Percentiles rank a stretch among this genome's conserved stretches.
Evolutionary conservation across 345 rosid species (phyloP).

Genomic region (Turritis glabra): DNA sequence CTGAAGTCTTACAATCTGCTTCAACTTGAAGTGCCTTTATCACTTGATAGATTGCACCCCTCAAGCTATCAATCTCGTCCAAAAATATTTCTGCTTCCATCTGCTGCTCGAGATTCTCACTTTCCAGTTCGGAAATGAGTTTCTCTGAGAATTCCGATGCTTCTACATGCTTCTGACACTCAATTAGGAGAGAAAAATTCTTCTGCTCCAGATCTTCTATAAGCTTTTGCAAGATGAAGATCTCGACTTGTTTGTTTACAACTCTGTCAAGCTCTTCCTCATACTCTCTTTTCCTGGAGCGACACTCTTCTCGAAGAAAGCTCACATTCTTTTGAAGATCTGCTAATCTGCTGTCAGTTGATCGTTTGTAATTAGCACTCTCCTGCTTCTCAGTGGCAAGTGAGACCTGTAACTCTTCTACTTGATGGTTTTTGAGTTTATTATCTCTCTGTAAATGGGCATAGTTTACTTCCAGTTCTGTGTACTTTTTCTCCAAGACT

Average conservation of each 20-base stretch:
- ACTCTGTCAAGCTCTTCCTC: constrained; percentile 92
- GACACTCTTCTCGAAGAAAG: constrained; percentile 69
- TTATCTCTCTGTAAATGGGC: constrained; percentile 62
- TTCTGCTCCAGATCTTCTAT: constrained; percentile 72
- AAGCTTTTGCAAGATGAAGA: constrained; percentile 69
- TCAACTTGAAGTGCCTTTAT: constrained; percentile 69
- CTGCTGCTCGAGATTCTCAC: constrained; percentile 81
- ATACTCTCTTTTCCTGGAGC: constrained; percentile 65
- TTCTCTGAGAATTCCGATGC: constrained; percentile 70
- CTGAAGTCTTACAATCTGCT: constrained; percentile 41
- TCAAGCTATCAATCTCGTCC: constrained; percentile 67
- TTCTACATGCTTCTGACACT: constrained; percentile 72
- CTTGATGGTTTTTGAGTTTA: constrained; percentile 48
- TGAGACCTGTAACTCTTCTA: constrained; percentile 60
- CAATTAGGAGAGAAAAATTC: constrained; percentile 63
- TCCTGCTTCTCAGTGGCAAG: constrained; percentile 66
- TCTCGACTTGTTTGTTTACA: constrained; percentile 79
- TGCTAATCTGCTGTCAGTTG: constrained; percentile 63
- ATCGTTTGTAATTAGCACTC: constrained; percentile 49
- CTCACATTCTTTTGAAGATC: constrained; percentile 69
- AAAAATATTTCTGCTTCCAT: constrained; percentile 66
- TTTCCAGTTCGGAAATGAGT: constrained; percentile 69
- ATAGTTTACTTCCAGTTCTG: constrained; percentile 61
- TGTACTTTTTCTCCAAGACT: constrained; percentile 67
- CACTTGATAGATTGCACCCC: constrained; percentile 58